A percentile compares a stretch with the other conserved stretches of the same genome.
These are phyloP conservation scores for Dendrocalamus sinicus DNA, from an alignment of 176 grass and related monocot genomes.

Conservation along the genomic window DNA sequence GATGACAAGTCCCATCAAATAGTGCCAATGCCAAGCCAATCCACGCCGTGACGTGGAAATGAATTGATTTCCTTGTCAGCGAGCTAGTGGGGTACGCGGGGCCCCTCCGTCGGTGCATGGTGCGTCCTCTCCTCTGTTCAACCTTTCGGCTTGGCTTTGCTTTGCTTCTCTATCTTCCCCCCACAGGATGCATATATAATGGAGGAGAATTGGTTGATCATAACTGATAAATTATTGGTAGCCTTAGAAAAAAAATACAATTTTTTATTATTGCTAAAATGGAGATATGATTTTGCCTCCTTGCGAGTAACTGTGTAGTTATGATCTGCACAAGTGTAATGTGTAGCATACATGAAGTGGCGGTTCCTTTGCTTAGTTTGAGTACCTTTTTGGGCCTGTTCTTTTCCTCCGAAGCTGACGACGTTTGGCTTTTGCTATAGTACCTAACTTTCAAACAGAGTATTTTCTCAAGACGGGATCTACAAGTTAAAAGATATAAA, in stretches of 20 bases:
- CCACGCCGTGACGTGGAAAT: conserved; percentile 31
- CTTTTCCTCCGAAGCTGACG: too few relatives aligned
- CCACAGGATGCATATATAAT: background rate
- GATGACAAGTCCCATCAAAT: conserved; percentile 56
- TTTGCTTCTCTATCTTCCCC: background rate
- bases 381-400: too few relatives aligned
- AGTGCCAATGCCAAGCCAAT: conserved; percentile 52
- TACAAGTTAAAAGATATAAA: too few relatives aligned
- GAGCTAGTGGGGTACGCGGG: background rate
- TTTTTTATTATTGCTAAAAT: background rate
- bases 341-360: too few relatives aligned
- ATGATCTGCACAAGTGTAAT: too few relatives aligned
- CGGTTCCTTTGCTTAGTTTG: too few relatives aligned
- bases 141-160: conserved; percentile 28
- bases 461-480: too few relatives aligned
- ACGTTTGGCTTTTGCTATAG: too few relatives aligned
- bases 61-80: conserved; percentile 52
- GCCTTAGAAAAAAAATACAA: background rate
- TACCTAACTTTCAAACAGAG: too few relatives aligned
- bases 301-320: background rate
- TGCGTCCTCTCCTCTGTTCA: background rate
- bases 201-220: background rate
- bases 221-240: background rate
- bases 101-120: background rate
- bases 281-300: background rate